A percentile compares a stretch with the other conserved stretches of the same genome.
These are phyloP conservation scores for Chrysosporium keratinophilum DNA, from an alignment of 2,329 filamentous ascomycete species.

Conservation along the genomic window DNA sequence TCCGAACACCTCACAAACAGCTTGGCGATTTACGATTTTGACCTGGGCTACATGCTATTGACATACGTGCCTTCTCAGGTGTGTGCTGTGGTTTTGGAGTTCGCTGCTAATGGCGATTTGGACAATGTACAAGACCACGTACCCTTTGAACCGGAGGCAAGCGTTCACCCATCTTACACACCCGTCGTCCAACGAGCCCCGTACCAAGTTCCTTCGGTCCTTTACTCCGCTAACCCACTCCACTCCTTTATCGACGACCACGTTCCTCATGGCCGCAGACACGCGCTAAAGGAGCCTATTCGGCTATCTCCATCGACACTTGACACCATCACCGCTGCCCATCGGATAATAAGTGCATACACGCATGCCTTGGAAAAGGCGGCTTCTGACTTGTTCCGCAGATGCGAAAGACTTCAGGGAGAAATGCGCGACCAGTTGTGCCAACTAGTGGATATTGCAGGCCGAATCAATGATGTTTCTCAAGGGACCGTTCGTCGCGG, in stretches of 20 bases:
- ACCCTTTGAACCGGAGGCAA: slow-evolving; percentile 21
- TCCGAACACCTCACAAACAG: slow-evolving; percentile 36
- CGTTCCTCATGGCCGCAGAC: slow-evolving; percentile 34
- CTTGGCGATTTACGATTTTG: slow-evolving; percentile 47
- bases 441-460: slow-evolving; percentile 37
- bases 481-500: slow-evolving; percentile 21
- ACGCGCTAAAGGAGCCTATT: slow-evolving; percentile 37
- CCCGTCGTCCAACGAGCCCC: slow-evolving; percentile 31
- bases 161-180: slow-evolving; percentile 18
- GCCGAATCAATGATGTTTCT: slow-evolving; percentile 36
- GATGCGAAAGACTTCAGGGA: slow-evolving; percentile 40
- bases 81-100: slow-evolving; percentile 44
- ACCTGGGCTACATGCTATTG: slow-evolving; percentile 49
- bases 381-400: slow-evolving; percentile 43
- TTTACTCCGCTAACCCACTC: slow-evolving; percentile 33
- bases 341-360: slow-evolving; percentile 38
- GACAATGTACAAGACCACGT: slow-evolving; percentile 23
- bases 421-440: slow-evolving; percentile 41
- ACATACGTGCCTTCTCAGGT: slow-evolving; percentile 40
- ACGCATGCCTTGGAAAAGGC: slow-evolving; percentile 39
- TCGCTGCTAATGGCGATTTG: slow-evolving; percentile 29
- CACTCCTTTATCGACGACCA: slow-evolving; percentile 35
- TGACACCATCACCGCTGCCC: slow-evolving; percentile 39
- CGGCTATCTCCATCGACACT: slow-evolving; percentile 40
- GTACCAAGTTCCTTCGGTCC: slow-evolving; percentile 34